Base-by-base conservation (phyloP, 1,139 yeast species). In the Casaregolazyma suthepensis region DNA sequence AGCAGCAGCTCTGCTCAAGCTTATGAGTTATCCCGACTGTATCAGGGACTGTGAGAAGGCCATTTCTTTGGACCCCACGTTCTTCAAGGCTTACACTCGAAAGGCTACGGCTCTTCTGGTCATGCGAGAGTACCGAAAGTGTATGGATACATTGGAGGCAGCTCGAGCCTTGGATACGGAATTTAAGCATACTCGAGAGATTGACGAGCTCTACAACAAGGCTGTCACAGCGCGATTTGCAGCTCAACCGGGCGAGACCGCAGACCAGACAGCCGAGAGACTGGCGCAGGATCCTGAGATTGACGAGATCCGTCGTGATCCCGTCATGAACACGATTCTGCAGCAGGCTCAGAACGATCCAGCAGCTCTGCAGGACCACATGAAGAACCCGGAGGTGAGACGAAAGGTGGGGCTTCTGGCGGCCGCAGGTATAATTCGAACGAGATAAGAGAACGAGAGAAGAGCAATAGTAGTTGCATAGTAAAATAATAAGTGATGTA, bases 21-120 rank as follows among this genome's bases (percentile, higher is more conserved):
- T 94, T 62, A 83, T 93, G 86, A 88, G 97, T 18, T 93, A 91
- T 87, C 97, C 97, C 42, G 99, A 91, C 64, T 98, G 96, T 13
- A 84, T 94, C 57, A 80, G 80, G 65, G 99, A 94, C 73, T 90
- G 98, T 76, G 88, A 93, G 68, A 71, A 74, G 58, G 99, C 99
- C 48, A 88, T 94, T 64, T 82, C 80, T 66, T 81, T 83, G 65
- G 99, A 94, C 71, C 96, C 96, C 52, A 71, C 74, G 22, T 94
- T 93, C 70, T 79, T 93, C 67, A 87, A 96, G 75, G 99, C 99
- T 3, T 94, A 91, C 71, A 87, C 94, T 61, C 85, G 99, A 75
- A 94, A 93, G 77, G 99, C 99, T 47, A 88, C 85, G 62, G 96
- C 97, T 26, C 90, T 86, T 74, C 80, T 90, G 69, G 91, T 95